These are phyloP conservation scores for Plasmodium knowlesi DNA, from an alignment of 169 alveolate species.

Conservation along the genomic window DNA sequence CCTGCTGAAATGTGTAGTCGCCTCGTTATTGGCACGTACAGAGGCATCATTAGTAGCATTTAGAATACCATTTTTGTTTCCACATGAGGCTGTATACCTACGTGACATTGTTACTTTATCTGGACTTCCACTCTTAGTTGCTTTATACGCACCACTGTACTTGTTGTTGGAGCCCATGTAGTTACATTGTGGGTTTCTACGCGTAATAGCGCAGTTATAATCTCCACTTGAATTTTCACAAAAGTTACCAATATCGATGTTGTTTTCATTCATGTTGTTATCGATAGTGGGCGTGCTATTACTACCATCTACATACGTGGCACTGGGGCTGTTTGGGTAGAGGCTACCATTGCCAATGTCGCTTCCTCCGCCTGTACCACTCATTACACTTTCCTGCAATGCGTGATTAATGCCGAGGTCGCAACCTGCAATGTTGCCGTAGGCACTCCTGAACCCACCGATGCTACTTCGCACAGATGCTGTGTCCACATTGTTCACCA, in stretches of 20 bases:
- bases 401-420: background rate
- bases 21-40: background rate
- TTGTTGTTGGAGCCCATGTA: background rate
- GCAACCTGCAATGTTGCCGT: background rate
- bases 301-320: background rate
- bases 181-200: background rate
- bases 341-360: background rate
- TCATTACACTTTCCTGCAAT: background rate
- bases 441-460: background rate
- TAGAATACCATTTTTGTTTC: background rate
- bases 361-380: background rate
- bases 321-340: background rate
- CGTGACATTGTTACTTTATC: background rate
- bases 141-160: background rate
- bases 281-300: background rate
- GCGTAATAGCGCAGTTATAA: background rate
- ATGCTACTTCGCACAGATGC: background rate
- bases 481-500: background rate
- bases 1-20: background rate
- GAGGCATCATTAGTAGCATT: background rate
- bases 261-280: constrained; percentile 6
- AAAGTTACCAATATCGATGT: background rate
- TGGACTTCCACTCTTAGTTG: background rate
- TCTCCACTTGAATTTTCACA: background rate
- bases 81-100: background rate